Conservation (phyloP, 1,284 basidiomycete species). For the Cutaneotrichosporon sp. region DNA sequence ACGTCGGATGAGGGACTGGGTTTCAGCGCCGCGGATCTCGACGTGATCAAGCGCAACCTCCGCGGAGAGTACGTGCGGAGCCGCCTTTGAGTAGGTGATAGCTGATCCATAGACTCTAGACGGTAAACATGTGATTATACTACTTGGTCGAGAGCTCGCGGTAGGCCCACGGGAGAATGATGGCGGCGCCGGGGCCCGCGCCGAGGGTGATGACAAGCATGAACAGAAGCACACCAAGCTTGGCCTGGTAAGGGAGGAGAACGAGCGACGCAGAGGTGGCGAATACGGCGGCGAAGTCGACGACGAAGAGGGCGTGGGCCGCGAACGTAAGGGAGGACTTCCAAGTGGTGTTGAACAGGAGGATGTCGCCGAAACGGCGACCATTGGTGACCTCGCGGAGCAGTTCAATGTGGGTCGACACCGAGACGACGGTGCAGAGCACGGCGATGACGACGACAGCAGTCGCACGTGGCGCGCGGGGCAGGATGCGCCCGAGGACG, state of each 20-base stretch:
- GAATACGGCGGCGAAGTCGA: slow-evolving; percentile 13
- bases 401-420: slow-evolving; percentile 12
- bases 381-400: not conserved
- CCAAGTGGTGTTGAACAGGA: slow-evolving; percentile 7
- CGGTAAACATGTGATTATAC: slow-evolving; percentile 1
- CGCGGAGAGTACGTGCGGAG: slow-evolving; percentile 3
- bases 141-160: slow-evolving; percentile 8
- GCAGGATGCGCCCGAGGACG: slow-evolving; percentile 14
- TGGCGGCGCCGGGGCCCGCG: slow-evolving; percentile 18
- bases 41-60: slow-evolving; percentile 16
- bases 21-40: slow-evolving; percentile 11
- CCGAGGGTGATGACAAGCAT: not conserved
- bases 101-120: not conserved
- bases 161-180: slow-evolving; percentile 19
- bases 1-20: slow-evolving; percentile 11
- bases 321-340: slow-evolving; percentile 1
- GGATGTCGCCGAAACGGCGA: slow-evolving; percentile 10
- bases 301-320: slow-evolving; percentile 16
- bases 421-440: slow-evolving; percentile 4
- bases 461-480: not conserved
- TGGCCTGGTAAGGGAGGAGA: not conserved
- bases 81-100: not conserved
- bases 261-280: slow-evolving; percentile 1
- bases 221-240: slow-evolving; percentile 1
- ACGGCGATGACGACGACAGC: slow-evolving; percentile 11